Percentiles rank a stretch among this genome's conserved stretches.
These are phyloP conservation scores for Physcomitrium patens DNA, from an alignment of 225 moss, liverwort and hornwort species.

Conservation along the genomic window DNA sequence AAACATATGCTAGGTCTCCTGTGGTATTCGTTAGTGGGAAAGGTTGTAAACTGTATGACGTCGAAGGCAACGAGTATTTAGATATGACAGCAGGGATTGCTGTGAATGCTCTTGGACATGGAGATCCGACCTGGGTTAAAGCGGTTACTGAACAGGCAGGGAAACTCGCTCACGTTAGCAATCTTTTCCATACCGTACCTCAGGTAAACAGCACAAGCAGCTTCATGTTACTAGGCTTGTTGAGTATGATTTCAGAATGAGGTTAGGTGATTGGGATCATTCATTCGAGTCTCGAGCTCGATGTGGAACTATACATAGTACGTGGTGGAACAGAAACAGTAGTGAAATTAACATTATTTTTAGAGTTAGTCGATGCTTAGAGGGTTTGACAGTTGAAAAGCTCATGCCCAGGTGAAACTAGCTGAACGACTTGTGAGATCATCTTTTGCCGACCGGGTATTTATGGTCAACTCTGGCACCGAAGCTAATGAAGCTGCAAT, in stretches of 20 bases:
- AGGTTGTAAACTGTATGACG: slow-evolving; percentile 82
- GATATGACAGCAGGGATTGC: slow-evolving; percentile 96
- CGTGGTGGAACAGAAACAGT: neutral
- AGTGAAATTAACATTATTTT: neutral
- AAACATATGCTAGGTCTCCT: slow-evolving; percentile 82
- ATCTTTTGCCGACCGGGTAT: slow-evolving; percentile 86
- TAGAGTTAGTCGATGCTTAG: slow-evolving; percentile 2
- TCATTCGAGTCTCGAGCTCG: neutral
- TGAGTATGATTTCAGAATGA: neutral
- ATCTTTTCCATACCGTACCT: slow-evolving; percentile 79
- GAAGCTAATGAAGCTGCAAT: slow-evolving; percentile 96
- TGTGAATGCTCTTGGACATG: slow-evolving; percentile 90
- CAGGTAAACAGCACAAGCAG: slow-evolving; percentile 53
- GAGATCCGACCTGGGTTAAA: slow-evolving; percentile 77
- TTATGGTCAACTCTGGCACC: slow-evolving; percentile 85
- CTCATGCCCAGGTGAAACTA: slow-evolving; percentile 65
- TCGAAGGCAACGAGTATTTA: slow-evolving; percentile 77
- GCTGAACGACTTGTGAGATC: slow-evolving; percentile 78
- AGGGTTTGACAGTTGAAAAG: slow-evolving; percentile 20
- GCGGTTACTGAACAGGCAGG: slow-evolving; percentile 81
- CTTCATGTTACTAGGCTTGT: neutral
- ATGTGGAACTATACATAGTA: neutral
- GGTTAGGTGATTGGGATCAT: neutral
- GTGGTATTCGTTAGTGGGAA: slow-evolving; percentile 81
- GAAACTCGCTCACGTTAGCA: slow-evolving; percentile 83